Evolutionary conservation across 495 filamentous ascomycete species (phyloP).

Genomic region (Daldinia concentrica): DNA sequence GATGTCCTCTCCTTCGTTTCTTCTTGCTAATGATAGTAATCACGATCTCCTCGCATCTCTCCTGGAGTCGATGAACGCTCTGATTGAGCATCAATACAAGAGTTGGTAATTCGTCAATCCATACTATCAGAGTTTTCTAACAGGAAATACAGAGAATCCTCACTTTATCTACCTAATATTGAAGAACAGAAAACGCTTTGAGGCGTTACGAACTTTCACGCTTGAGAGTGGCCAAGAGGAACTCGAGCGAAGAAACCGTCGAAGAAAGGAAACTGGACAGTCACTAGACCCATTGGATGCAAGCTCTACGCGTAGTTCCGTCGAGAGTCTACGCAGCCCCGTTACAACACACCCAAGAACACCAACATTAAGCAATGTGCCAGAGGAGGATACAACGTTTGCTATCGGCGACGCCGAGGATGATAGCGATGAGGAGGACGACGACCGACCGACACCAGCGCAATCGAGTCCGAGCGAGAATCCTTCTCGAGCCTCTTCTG

Average conservation of each 20-base stretch:
- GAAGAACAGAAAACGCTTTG: slow-evolving; percentile 82
- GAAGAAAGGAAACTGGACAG: slow-evolving; percentile 72
- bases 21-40: slow-evolving; percentile 96
- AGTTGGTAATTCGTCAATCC: slow-evolving; percentile 59
- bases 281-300: slow-evolving; percentile 56
- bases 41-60: slow-evolving; percentile 82
- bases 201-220: slow-evolving; percentile 89
- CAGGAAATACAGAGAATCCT: slow-evolving; percentile 70
- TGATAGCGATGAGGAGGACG: slow-evolving; percentile 71
- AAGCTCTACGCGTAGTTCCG: slow-evolving; percentile 66
- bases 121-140: slow-evolving; percentile 42
- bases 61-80: slow-evolving; percentile 89
- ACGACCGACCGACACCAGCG: slow-evolving; percentile 71
- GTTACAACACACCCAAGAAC: slow-evolving; percentile 63
- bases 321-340: slow-evolving; percentile 76
- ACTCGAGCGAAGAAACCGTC: slow-evolving; percentile 80
- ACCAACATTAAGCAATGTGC: slow-evolving; percentile 76
- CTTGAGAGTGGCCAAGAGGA: slow-evolving; percentile 96
- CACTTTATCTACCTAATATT: slow-evolving; percentile 84
- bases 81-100: slow-evolving; percentile 89
- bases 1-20: slow-evolving; percentile 93
- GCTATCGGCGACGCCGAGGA: slow-evolving; percentile 87
- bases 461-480: slow-evolving; percentile 76
- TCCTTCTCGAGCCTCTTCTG: slow-evolving; percentile 74
- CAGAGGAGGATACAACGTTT: slow-evolving; percentile 82